These are phyloP conservation scores for Penicillium brevicompactum DNA, from an alignment of 2,329 filamentous ascomycete genomes.

Conservation along the genomic window DNA sequence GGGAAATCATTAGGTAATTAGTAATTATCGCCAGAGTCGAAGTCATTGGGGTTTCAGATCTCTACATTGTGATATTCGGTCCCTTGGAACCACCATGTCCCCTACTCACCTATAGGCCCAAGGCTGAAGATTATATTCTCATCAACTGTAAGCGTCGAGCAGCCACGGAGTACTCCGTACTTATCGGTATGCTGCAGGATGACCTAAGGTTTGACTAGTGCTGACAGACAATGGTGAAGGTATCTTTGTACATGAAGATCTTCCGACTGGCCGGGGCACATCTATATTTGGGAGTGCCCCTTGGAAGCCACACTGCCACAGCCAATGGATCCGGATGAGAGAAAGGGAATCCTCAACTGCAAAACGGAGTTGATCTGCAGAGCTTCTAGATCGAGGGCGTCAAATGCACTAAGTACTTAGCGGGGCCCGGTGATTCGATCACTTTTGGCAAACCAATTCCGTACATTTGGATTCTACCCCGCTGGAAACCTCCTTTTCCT, in stretches of 20 bases:
- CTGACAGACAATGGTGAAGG: no score
- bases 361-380: background rate
- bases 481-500: conserved; percentile 9
- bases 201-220: no score
- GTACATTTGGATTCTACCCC: conserved; percentile 12
- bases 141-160: no score
- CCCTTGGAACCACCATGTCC: background rate
- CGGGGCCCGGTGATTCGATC: conserved; percentile 20
- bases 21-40: background rate
- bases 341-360: no score
- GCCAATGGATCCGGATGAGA: background rate
- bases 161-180: no score
- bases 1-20: background rate
- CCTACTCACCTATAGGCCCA: no score
- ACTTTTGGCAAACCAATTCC: conserved; percentile 21
- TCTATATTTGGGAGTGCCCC: no score
- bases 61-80: background rate
- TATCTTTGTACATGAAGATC: no score
- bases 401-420: conserved; percentile 19
- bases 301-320: no score
- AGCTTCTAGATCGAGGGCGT: conserved; percentile 9
- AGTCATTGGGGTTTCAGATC: background rate
- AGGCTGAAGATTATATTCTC: no score
- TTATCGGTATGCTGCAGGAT: no score
- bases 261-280: no score